phyloP scores from a whole-genome alignment of 2,329 filamentous ascomycete species.

The Scedosporium boydii region DNA sequence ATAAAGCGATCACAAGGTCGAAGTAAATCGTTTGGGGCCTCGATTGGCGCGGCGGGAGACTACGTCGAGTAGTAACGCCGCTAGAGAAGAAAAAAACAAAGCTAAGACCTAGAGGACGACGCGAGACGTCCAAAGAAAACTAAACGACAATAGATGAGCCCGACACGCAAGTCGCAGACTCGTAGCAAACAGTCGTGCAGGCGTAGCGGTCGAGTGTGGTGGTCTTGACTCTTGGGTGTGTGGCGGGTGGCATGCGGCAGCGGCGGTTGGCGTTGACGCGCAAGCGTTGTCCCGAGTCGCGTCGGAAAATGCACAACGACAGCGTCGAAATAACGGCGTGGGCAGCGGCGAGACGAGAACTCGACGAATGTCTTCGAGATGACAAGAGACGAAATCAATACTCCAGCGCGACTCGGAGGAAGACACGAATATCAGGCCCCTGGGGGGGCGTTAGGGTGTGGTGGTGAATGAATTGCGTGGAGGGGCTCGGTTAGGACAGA shows the following conservation, averaged over 20 bases:
- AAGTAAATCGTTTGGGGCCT: background rate
- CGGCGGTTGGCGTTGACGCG: background rate
- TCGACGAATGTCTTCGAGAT: background rate
- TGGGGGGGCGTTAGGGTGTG: background rate
- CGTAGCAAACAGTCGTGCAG: background rate
- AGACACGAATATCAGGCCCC: background rate
- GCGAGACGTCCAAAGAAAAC: background rate
- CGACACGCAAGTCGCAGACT: background rate
- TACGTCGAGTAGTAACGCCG: background rate
- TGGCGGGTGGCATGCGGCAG: background rate
- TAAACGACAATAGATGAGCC: background rate
- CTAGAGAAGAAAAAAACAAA: background rate
- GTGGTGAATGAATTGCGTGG: constrained; percentile 1
- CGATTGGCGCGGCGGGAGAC: background rate
- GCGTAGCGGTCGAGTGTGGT: background rate
- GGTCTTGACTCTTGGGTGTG: background rate
- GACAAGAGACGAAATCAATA: background rate
- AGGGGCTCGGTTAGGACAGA: background rate
- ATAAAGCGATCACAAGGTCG: background rate
- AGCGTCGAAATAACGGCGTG: background rate
- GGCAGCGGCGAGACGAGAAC: background rate
- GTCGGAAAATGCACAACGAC: background rate
- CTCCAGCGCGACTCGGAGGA: background rate
- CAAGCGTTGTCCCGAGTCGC: background rate
- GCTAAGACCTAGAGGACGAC: background rate